Evolutionary conservation across 345 rosid species (phyloP).

Genomic region (Dovyalis caffra): DNA sequence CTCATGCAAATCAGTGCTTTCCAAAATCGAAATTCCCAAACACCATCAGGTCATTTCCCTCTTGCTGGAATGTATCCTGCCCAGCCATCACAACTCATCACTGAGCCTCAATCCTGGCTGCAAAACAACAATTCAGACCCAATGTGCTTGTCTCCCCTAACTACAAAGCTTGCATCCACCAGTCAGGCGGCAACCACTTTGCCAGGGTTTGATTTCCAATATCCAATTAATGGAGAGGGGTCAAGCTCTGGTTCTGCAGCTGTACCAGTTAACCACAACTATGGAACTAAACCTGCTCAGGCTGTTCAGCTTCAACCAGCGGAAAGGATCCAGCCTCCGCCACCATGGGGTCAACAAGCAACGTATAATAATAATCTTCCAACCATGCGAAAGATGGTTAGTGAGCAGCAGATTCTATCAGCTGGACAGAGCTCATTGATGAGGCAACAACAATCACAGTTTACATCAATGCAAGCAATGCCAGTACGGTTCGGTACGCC

Average conservation of each 20-base stretch:
- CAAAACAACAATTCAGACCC: background rate
- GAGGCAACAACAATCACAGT: background rate
- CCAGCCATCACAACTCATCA: background rate
- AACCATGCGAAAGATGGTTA: background rate
- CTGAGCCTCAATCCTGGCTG: background rate
- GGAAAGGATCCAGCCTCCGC: background rate
- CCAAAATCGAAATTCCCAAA: constrained; percentile 1
- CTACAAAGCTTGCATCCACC: background rate
- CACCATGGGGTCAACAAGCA: constrained; percentile 5
- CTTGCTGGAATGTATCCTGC: background rate
- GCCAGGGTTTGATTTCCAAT: background rate
- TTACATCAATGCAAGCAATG: background rate
- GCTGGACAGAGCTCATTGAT: background rate
- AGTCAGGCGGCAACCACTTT: background rate
- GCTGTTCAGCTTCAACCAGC: constrained; percentile 1
- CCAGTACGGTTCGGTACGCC: background rate
- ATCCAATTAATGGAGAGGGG: constrained; percentile 3
- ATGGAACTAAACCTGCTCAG: background rate
- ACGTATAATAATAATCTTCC: constrained; percentile 1
- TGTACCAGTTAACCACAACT: background rate
- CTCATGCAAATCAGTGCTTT: constrained; percentile 4
- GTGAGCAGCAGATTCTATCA: constrained; percentile 1
- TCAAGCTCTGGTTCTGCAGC: background rate
- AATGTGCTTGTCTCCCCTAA: background rate
- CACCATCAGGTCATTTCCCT: constrained; percentile 23